Percentiles rank a stretch among this genome's conserved stretches.
Evolutionary conservation across 805 yeast species (phyloP).

Genomic region (Candida parachauliodes): DNA sequence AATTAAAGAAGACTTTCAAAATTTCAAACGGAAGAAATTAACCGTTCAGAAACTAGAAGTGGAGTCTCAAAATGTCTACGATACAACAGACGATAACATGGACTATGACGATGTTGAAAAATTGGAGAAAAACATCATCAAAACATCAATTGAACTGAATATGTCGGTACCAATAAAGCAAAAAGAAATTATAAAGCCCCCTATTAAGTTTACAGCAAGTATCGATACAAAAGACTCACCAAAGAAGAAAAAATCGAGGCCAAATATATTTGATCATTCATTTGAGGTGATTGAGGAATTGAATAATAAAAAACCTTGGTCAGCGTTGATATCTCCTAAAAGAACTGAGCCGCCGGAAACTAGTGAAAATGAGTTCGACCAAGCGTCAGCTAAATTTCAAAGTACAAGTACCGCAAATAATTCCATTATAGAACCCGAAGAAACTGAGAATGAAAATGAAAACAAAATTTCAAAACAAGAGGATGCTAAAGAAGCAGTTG

Average conservation of each 20-base stretch:
- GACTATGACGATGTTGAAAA: conserved; percentile 12
- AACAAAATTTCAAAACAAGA: too few relatives aligned
- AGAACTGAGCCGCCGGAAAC: not conserved
- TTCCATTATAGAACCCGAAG: not conserved
- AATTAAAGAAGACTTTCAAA: not conserved
- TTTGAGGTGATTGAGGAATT: conserved; percentile 9
- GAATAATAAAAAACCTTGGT: not conserved
- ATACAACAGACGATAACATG: conserved; percentile 9
- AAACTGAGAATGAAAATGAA: too few relatives aligned
- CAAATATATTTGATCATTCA: conserved; percentile 12
- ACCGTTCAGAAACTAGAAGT: not conserved
- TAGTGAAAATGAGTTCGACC: too few relatives aligned
- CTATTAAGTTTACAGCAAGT: conserved; percentile 7
- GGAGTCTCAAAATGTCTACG: not conserved
- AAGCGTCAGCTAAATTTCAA: not conserved
- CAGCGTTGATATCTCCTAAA: not conserved
- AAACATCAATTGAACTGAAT: conserved; percentile 5
- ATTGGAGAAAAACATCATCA: conserved; percentile 6
- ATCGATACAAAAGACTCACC: conserved; percentile 3
- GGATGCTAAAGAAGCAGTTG: too few relatives aligned
- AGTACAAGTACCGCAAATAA: conserved; percentile 1
- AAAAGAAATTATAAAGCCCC: not conserved
- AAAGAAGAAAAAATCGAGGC: conserved; percentile 2
- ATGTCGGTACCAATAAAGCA: not conserved
- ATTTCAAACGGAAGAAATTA: conserved; percentile 3